Conservation (phyloP, 352 stramenopile species). For the Peronospora farinosa region DNA sequence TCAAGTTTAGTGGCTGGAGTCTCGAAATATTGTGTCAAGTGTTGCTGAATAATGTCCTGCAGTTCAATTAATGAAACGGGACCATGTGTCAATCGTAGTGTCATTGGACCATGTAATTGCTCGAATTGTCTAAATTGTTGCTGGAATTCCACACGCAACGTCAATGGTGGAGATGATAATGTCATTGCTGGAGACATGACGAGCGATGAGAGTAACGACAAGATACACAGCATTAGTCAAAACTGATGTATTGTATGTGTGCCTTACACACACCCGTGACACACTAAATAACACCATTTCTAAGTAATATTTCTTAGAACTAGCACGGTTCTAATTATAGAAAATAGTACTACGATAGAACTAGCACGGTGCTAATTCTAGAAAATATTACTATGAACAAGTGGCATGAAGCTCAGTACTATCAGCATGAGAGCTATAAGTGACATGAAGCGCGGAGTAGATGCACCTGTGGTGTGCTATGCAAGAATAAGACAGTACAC, state of each 20-base stretch:
- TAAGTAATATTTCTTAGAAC: too few species aligned
- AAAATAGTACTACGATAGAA: too few species aligned
- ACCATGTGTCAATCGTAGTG: constrained; percentile 12
- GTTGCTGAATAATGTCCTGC: constrained; percentile 17
- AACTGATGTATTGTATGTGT: neutral
- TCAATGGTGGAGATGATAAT: constrained; percentile 8
- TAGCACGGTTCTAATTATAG: too few species aligned
- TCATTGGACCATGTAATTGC: constrained; percentile 23
- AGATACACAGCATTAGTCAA: constrained; percentile 13
- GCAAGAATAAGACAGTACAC: constrained; percentile 23
- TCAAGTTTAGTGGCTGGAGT: constrained; percentile 3
- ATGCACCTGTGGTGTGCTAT: constrained; percentile 12
- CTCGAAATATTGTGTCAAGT: constrained; percentile 15
- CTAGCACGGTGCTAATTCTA: too few species aligned
- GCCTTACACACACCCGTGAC: neutral
- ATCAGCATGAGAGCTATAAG: constrained; percentile 56
- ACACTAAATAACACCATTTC: constrained; percentile 4
- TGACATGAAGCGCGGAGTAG: constrained; percentile 35
- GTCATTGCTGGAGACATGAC: constrained; percentile 14
- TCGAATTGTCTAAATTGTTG: constrained; percentile 22
- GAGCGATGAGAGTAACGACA: constrained; percentile 16
- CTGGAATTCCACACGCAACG: constrained; percentile 35
- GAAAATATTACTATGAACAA: too few species aligned
- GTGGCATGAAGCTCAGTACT: constrained; percentile 13
- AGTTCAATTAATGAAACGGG: constrained; percentile 25